Evolutionary conservation across 1,284 basidiomycete species (phyloP), one percentile per base, ranked within the genome.

Genomic region (Cryptococcus sp.): DNA sequence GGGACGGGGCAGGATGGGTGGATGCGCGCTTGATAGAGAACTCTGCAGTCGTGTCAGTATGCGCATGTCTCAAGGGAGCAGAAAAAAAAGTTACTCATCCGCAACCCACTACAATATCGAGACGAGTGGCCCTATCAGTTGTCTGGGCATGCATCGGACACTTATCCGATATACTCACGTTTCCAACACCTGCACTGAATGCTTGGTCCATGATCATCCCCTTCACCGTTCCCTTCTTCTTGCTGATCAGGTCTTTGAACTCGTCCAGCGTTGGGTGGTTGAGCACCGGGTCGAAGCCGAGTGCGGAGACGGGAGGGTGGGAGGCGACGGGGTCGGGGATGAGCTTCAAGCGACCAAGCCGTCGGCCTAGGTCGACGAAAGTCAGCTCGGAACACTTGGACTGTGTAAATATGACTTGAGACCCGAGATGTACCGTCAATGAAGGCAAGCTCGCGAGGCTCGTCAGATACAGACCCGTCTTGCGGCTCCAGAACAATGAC

Each of bases 171-270:
- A 46, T 6, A 67, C 69, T 52, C 28, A 71, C 68, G 71, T 91
- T 92, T 1, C 89, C 89, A 3, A 92, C 83, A 0, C 89, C 89
- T 2, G 87, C 87, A 60, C 83, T 86, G 77, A 89, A 89, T 0
- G 85, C 83, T 71, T 91, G 89, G 73, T 92, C 86, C 46, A 92
- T 82, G 15, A 92, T 80, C 13, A 91, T 79, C 1, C 87, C 85
- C 66, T 91, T 92, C 62, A 89, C 82, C 0, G 89, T 86, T 50
- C 86, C 87, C 15, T 82, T 78, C 52, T 88, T 82, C 63, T 82
- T 85, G 12, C 71, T 65, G 9, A 89, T 77, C 15, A 80, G 64
- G 0, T 69, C 59, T 28, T 77, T 76, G 68, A 90, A 89, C 33
- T 83, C 80, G 2, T 82, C 80, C 0, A 86, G 63, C 3, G 80